These are phyloP conservation scores for Crithidia expoeki DNA, from an alignment of 208 protist genomes.

Conservation along the genomic window DNA sequence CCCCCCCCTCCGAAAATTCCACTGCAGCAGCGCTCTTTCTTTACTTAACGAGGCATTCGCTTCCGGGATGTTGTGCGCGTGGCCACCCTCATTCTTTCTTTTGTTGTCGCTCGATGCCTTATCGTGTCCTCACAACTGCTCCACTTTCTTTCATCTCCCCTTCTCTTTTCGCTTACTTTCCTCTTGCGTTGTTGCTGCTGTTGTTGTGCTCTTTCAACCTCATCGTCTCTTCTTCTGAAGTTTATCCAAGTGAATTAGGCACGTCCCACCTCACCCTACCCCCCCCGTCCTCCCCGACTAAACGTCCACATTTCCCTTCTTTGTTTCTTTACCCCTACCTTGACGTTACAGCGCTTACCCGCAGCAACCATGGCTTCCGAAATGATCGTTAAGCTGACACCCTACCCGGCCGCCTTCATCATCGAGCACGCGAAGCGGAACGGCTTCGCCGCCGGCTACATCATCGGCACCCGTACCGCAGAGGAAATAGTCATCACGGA, in stretches of 20 bases:
- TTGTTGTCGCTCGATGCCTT: not conserved
- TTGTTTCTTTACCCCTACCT: not conserved
- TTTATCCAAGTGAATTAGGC: not conserved
- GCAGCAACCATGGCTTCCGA: conserved; percentile 14
- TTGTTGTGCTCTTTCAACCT: not conserved
- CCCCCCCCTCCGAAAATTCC: no score
- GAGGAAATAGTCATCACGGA: conserved; percentile 65
- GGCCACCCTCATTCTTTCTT: not conserved
- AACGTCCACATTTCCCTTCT: conserved; percentile 1
- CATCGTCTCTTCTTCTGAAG: no score
- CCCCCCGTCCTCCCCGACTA: no score
- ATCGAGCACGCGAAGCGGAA: conserved; percentile 86
- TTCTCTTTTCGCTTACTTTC: not conserved
- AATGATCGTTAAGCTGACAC: conserved; percentile 44
- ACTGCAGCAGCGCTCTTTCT: no score
- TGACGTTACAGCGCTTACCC: not conserved
- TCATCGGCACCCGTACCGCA: conserved; percentile 56
- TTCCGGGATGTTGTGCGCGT: no score
- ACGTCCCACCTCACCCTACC: not conserved
- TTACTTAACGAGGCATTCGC: no score
- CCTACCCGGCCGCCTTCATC: conserved; percentile 81
- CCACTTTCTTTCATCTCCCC: conserved; percentile 9
- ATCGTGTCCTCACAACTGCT: no score
- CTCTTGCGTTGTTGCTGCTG: not conserved
- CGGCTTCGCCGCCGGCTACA: conserved; percentile 59